Base-by-base conservation (phyloP, 2,329 filamentous ascomycete genomes). In the Geoglossum cookeanum region DNA sequence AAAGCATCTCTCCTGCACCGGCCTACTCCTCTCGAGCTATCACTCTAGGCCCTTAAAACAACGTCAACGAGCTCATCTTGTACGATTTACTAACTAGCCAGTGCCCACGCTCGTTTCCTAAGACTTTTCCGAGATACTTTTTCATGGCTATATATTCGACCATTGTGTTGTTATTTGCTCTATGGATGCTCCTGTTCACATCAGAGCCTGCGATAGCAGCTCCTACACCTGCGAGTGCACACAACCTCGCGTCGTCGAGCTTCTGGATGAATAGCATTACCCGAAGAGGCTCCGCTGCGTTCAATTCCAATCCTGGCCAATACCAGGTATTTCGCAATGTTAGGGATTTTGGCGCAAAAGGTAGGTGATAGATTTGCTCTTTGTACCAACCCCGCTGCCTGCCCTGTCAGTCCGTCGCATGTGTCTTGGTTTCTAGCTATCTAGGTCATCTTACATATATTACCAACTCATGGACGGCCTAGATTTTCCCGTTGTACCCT, bases 291-390 rank as follows among this genome's bases (percentile, higher is more conserved):
- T 70, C 71, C 1, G 76, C 82, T 48, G 79, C 85, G 33, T 94
- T 83, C 65, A 75, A 78, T 60, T 66, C 67, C 35, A 70, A 72
- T 58, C 42, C 54, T 3, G 61, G 72, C 29, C 69, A 70, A 65
- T 92, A 87, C 75, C 77, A 85, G 68, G 73, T 90, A 61, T 89
- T 80, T 71, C 82, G 85, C 63, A 88, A 88, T 63, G 85, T 90
- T 53, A 80, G 78, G 70, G 83, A 87, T 64, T 90, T 79, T 64
- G 85, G 85, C 52, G 85, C 85, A 53, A 78, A 73, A 61, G 85
- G 84, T 70, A 79, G 79, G 67, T 78, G 75, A 27, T 30, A 9
- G 4, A 42, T 42, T 13, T 22, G 22, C 22, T 22, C 22, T 22
- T 22, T 22, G 22, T 22, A 22, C 22, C 22, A 22, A 22, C 22